Evolutionary conservation across 768 basidiomycete genomes (phyloP).

Genomic region (Clavaria fumosa): DNA sequence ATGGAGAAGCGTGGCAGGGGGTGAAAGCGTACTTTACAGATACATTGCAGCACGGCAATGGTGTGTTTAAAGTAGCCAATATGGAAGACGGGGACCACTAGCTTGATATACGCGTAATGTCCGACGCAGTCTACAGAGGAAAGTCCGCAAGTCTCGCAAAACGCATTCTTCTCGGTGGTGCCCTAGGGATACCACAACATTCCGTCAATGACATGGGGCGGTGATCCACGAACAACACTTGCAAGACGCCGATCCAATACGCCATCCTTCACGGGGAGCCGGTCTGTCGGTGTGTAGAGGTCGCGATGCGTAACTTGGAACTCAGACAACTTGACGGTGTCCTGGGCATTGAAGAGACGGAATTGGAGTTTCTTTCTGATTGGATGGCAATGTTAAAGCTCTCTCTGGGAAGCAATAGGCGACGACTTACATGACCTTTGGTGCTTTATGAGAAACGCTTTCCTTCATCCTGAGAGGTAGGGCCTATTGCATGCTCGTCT

Average conservation of each 20-base stretch:
- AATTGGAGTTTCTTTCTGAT: conserved; percentile 91
- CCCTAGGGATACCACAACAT: conserved; percentile 51
- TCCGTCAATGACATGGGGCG: not conserved
- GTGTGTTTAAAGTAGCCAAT: conserved; percentile 97
- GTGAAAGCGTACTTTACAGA: conserved; percentile 99
- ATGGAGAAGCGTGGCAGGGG: conserved; percentile 10
- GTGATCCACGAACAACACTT: conserved; percentile 14
- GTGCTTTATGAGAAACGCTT: conserved; percentile 59
- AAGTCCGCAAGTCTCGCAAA: conserved; percentile 91
- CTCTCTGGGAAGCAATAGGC: not conserved
- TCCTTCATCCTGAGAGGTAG: conserved; percentile 71
- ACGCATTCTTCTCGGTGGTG: conserved; percentile 82
- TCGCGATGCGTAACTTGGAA: conserved; percentile 92
- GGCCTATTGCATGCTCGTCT: too few relatives aligned
- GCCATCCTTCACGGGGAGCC: conserved; percentile 80
- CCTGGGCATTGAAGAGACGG: conserved; percentile 83
- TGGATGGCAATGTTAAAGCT: conserved; percentile 8
- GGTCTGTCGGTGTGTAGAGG: conserved; percentile 72
- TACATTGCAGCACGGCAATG: conserved; percentile 83
- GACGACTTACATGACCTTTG: conserved; percentile 60
- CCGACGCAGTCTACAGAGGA: conserved; percentile 90
- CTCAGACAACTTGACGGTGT: conserved; percentile 90
- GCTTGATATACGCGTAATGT: conserved; percentile 97
- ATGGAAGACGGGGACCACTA: conserved; percentile 93
- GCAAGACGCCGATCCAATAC: conserved; percentile 88